These are phyloP conservation scores for Colletotrichum somersetense DNA, from an alignment of 2,329 filamentous ascomycete genomes.

Conservation along the genomic window DNA sequence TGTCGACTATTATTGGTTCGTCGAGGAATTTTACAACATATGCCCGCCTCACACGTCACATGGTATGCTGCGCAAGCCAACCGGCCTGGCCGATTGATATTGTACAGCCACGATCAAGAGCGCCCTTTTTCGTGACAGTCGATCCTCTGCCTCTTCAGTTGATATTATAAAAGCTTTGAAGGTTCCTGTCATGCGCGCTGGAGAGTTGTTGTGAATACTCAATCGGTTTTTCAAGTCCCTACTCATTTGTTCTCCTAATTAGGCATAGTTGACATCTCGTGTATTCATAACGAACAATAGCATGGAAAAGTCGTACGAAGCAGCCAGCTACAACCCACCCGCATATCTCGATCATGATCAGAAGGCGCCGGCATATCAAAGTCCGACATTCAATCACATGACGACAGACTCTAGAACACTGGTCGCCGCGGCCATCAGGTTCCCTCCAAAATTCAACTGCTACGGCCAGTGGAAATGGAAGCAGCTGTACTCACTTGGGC, in stretches of 20 bases:
- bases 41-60: not conserved
- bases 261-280: too few relatives aligned
- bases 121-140: not conserved
- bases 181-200: fast-evolving
- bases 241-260: too few relatives aligned
- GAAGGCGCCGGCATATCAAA: not conserved
- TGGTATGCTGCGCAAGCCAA: too few relatives aligned
- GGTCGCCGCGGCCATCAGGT: constrained; percentile 15
- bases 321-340: not conserved
- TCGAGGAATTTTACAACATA: not conserved
- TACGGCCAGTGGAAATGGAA: constrained; percentile 36
- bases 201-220: not conserved
- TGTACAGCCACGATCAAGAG: not conserved
- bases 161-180: not conserved
- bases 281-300: not conserved
- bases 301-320: not conserved
- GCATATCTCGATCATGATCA: not conserved
- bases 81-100: not conserved
- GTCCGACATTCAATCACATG: constrained; percentile 4
- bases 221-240: not conserved
- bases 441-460: constrained; percentile 31
- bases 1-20: not conserved
- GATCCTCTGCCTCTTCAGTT: not conserved
- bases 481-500: constrained; percentile 25
- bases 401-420: not conserved